These are phyloP conservation scores for Sugiyamaella xylanicola DNA, from an alignment of 1,139 yeast genomes.

Conservation along the genomic window DNA sequence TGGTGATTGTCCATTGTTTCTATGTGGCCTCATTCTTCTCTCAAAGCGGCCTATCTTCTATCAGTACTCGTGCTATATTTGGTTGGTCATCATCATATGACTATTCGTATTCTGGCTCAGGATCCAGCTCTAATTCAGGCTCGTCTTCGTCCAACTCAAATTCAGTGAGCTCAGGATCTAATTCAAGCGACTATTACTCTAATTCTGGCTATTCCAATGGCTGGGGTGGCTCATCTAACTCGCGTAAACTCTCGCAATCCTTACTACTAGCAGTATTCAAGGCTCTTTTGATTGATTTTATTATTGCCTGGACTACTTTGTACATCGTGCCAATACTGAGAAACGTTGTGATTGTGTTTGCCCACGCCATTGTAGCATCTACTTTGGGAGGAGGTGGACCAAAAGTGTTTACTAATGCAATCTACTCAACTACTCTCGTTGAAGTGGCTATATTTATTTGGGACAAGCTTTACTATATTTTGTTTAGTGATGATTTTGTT, in stretches of 20 bases:
- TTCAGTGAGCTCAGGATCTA: neutral
- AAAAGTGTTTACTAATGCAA: slow-evolving; percentile 38
- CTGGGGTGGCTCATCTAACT: slow-evolving; percentile 3
- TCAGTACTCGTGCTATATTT: slow-evolving; percentile 25
- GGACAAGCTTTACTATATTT: slow-evolving; percentile 25
- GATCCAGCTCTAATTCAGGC: slow-evolving; percentile 12
- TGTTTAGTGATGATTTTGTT: slow-evolving; percentile 20
- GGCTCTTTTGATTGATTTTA: slow-evolving; percentile 29
- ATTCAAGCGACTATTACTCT: slow-evolving; percentile 5
- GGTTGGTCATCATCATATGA: slow-evolving; percentile 26
- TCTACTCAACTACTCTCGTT: slow-evolving; percentile 39
- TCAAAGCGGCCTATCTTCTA: slow-evolving; percentile 19
- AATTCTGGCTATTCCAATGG: slow-evolving; percentile 3
- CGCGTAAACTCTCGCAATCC: slow-evolving; percentile 11
- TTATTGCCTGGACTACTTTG: slow-evolving; percentile 32
- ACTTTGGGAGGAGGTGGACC: slow-evolving; percentile 41
- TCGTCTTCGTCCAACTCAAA: slow-evolving; percentile 1
- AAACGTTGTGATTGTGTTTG: slow-evolving; percentile 37
- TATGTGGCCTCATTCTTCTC: slow-evolving; percentile 35
- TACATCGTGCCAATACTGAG: slow-evolving; percentile 34
- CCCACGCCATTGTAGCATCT: slow-evolving; percentile 43
- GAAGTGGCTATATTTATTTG: slow-evolving; percentile 34
- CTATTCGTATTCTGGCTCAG: slow-evolving; percentile 17
- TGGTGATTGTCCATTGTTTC: slow-evolving; percentile 35
- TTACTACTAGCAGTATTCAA: slow-evolving; percentile 21